phyloP scores from a whole-genome alignment of 2,329 filamentous ascomycete genomes.

The Colletotrichum lupini region DNA sequence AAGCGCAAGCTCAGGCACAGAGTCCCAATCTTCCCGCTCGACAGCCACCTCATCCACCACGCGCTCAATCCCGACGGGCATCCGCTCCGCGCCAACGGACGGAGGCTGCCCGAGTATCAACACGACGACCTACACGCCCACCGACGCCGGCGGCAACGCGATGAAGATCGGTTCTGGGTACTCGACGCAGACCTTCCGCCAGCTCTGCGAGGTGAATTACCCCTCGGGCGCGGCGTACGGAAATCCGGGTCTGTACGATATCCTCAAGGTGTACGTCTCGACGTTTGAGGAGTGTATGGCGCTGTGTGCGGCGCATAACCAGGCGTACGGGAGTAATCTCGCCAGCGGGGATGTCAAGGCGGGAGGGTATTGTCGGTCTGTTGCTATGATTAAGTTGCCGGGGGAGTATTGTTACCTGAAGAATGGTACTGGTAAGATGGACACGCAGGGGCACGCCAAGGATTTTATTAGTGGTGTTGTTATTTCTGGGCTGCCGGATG shows the following conservation, averaged over 20 bases:
- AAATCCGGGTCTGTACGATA: slow-evolving; percentile 36
- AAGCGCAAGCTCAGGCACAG: not conserved
- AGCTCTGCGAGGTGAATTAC: slow-evolving; percentile 37
- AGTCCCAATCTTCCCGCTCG: not conserved
- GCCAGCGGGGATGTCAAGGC: not conserved
- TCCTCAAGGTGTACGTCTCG: slow-evolving; percentile 37
- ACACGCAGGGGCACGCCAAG: slow-evolving; percentile 25
- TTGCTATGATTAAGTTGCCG: slow-evolving; percentile 35
- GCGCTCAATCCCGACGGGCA: not conserved
- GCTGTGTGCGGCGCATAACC: slow-evolving; percentile 36
- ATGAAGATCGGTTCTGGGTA: not conserved
- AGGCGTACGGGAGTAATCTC: slow-evolving; percentile 12
- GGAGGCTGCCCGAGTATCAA: slow-evolving; percentile 37
- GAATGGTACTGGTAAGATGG: slow-evolving; percentile 36
- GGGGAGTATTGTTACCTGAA: slow-evolving; percentile 40
- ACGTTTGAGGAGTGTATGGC: slow-evolving; percentile 38
- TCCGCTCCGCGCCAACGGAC: slow-evolving; percentile 35
- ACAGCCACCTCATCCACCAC: not conserved
- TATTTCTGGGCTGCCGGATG: not conserved
- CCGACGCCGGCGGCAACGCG: slow-evolving; percentile 10
- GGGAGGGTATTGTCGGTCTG: slow-evolving; percentile 32
- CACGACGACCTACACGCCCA: slow-evolving; percentile 34
- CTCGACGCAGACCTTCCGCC: slow-evolving; percentile 28
- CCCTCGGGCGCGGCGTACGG: slow-evolving; percentile 26
- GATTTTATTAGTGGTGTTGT: slow-evolving; percentile 33